Evolutionary conservation across 2,329 filamentous ascomycete genomes (phyloP), one percentile per base, ranked within the genome.

Genomic region (Colletotrichum noveboracense): DNA sequence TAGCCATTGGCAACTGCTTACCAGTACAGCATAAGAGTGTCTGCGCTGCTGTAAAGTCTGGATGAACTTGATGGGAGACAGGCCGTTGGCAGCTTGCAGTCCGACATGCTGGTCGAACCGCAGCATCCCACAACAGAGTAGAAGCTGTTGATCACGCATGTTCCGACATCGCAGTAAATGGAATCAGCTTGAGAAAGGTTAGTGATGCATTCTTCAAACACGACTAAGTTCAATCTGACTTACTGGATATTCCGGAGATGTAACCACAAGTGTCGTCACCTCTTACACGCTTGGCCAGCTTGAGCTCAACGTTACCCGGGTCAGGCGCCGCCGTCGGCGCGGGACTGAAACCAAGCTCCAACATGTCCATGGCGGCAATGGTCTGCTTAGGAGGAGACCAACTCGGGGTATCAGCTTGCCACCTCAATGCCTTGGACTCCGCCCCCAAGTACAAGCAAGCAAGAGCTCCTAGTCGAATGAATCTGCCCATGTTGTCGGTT

Each of bases 241-340:
- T 52, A 80, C 81, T 79, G 7, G 60, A 48, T 26, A 77, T 74
- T 34, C 82, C 82, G 60, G 75, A 77, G 36, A 84, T 77, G 58
- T 83, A 84, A 55, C 75, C 83, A 71, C 83, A 84, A 0, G 83
- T 84, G 55, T 83, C 81, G 56, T 80, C 79, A 6, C 69, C 74
- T 9, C 76, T 58, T n/a, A 69, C 74, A 21, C 81, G 80, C 75
- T 80, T 81, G 9, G 72, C 38, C 38, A 80, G 70, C 30, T 71
- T 72, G 13, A 72, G 60, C 28, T 70, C 62, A 43, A 69, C 60
- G 34, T 77, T 61, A 38, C 70, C 71, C 38, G 72, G 67, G 5
- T 73, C 66, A 32, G 80, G 71, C 3, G 80, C 78, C 5, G 80
- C 79, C 7, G 76, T 77, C 5, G 78, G 74, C 10, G 72, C 48